Percentiles rank a stretch among this genome's conserved stretches.
These are phyloP conservation scores for Microstegium vimineum DNA, from an alignment of 176 grass and related monocot genomes.

Conservation along the genomic window DNA sequence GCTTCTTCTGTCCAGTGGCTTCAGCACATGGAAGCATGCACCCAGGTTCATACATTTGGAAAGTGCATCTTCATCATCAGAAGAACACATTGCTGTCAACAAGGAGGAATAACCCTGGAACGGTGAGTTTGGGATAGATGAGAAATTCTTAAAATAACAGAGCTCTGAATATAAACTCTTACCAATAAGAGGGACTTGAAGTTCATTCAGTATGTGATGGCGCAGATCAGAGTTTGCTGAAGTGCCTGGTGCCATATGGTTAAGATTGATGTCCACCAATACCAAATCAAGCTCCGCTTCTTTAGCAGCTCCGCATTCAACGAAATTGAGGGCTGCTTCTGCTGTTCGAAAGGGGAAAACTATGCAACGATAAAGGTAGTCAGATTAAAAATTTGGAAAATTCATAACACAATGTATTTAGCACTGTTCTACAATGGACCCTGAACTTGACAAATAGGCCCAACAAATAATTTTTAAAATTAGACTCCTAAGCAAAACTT, in stretches of 20 bases:
- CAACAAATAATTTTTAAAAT: background rate
- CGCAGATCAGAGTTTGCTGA: slow-evolving; percentile 5
- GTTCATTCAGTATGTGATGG: slow-evolving; percentile 12
- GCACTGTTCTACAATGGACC: background rate
- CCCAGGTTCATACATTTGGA: slow-evolving; percentile 1
- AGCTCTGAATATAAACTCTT: slow-evolving; percentile 16
- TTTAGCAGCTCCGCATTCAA: slow-evolving; percentile 19
- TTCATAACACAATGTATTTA: background rate
- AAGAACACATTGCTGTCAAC: slow-evolving; percentile 31
- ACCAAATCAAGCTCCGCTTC: slow-evolving; percentile 29
- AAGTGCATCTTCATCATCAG: background rate
- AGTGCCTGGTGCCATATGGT: background rate
- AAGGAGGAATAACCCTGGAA: background rate
- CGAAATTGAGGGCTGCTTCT: slow-evolving; percentile 18
- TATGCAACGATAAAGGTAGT: slow-evolving; percentile 1
- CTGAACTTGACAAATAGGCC: background rate
- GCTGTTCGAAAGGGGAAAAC: slow-evolving; percentile 10
- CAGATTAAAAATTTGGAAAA: slow-evolving; percentile 7
- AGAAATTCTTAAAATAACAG: slow-evolving; percentile 10
- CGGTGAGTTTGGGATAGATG: background rate
- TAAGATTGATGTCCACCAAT: slow-evolving; percentile 24
- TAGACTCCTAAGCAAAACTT: slow-evolving; percentile 3
- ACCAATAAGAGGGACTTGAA: slow-evolving; percentile 25
- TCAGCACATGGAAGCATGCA: slow-evolving; percentile 27
- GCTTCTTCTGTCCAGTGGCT: slow-evolving; percentile 13